Evolutionary conservation across 1,139 yeast genomes (phyloP).

Genomic region (Torulaspora globosa): DNA sequence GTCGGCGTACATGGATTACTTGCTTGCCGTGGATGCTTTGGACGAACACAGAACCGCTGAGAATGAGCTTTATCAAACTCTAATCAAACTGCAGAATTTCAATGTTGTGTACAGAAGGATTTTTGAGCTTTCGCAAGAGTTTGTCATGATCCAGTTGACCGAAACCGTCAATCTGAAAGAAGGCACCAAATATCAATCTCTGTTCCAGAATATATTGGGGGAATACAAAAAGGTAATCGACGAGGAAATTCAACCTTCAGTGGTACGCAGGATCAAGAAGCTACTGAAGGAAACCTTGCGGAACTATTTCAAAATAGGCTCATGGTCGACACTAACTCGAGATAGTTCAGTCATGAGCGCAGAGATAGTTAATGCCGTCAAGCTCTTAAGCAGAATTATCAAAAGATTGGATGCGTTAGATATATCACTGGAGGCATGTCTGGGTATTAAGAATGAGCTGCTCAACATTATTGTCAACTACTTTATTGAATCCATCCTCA

Average conservation of each 20-base stretch:
- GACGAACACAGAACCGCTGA: slow-evolving; percentile 40
- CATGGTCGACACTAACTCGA: slow-evolving; percentile 23
- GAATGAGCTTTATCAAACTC: slow-evolving; percentile 39
- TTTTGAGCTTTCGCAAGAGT: slow-evolving; percentile 57
- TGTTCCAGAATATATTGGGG: slow-evolving; percentile 28
- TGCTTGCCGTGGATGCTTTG: slow-evolving; percentile 45
- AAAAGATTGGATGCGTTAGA: slow-evolving; percentile 36
- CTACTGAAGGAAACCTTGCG: slow-evolving; percentile 29
- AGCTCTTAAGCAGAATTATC: slow-evolving; percentile 26
- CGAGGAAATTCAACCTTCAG: slow-evolving; percentile 26
- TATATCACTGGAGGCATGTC: slow-evolving; percentile 27
- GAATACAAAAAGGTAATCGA: slow-evolving; percentile 25
- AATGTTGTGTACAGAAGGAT: slow-evolving; percentile 51
- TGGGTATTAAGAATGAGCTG: slow-evolving; percentile 39
- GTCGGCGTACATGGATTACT: slow-evolving; percentile 53
- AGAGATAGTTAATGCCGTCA: slow-evolving; percentile 29
- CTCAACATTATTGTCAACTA: slow-evolving; percentile 48
- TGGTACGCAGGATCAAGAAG: slow-evolving; percentile 32
- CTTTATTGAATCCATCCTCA: slow-evolving; percentile 55
- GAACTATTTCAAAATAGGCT: slow-evolving; percentile 31
- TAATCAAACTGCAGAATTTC: slow-evolving; percentile 37
- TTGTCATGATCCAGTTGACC: slow-evolving; percentile 49
- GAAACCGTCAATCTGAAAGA: slow-evolving; percentile 38
- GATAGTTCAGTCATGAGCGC: slow-evolving; percentile 20
- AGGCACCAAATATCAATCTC: slow-evolving; percentile 28